phyloP scores from a whole-genome alignment of 2,329 filamentous ascomycete genomes.

The Aschersonia sp. region DNA sequence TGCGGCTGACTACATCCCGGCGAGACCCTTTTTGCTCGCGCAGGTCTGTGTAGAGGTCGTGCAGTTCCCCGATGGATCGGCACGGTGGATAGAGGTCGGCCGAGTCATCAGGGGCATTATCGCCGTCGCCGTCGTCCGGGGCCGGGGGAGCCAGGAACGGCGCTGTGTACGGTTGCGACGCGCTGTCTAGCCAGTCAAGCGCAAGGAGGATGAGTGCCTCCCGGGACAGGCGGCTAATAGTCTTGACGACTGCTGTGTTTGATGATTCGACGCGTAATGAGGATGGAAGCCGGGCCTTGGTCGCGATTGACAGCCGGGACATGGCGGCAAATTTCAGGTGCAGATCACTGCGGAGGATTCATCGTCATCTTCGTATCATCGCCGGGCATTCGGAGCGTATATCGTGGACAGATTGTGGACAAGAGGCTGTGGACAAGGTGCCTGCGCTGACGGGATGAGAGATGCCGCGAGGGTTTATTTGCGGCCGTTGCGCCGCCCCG shows the following conservation, averaged over 20 bases:
- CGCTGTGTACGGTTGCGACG: conserved; percentile 41
- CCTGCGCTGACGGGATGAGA: too few species aligned
- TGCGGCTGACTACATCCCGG: conserved; percentile 47
- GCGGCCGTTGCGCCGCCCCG: too few species aligned
- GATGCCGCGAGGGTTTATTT: too few species aligned
- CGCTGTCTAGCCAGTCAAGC: conserved; percentile 62
- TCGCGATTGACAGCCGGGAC: conserved; percentile 51
- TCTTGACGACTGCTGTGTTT: conserved; percentile 49
- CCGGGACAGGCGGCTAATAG: conserved; percentile 56
- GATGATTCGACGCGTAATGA: conserved; percentile 52
- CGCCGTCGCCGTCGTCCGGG: conserved; percentile 15
- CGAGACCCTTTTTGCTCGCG: conserved; percentile 45
- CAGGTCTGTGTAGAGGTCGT: conserved; percentile 47
- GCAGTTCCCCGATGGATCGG: conserved; percentile 49
- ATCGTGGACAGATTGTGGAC: too few species aligned
- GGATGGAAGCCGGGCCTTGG: conserved; percentile 56
- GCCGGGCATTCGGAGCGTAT: too few species aligned
- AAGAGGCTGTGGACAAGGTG: too few species aligned
- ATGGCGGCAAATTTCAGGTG: conserved; percentile 15
- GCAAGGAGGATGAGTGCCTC: conserved; percentile 57
- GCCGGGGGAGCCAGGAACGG: conserved; percentile 14
- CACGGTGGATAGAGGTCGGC: conserved; percentile 57
- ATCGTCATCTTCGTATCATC: not conserved
- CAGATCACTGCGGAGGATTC: not conserved
- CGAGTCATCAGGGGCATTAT: conserved; percentile 40